Evolutionary conservation across 2,329 filamentous ascomycete species (phyloP), one percentile per base, ranked within the genome.

Genomic region (Claviceps quebecensis): DNA sequence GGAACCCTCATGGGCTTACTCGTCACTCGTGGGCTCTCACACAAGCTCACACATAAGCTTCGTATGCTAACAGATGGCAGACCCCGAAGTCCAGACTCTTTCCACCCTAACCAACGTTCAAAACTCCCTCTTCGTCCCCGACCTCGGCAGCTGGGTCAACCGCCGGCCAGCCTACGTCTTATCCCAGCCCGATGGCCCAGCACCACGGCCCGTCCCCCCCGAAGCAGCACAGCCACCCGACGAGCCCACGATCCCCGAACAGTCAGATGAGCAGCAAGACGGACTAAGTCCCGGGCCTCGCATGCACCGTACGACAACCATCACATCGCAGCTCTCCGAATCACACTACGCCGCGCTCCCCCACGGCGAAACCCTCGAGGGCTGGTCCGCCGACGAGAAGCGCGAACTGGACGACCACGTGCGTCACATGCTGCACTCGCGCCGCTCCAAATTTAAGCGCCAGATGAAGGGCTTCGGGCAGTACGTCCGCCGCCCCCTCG

Each of bases 51-150:
- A 4, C 29, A 11, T 4, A 11, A 34, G 9, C 29, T 34, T 34
- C 1, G 3, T 4, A 34, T 34, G 29, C 29, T 34, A 34, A 34
- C 29, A 34, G 11, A 11, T 3, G 29, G 11, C 56, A 89, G 87
- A 94, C 59, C 87, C 87, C 43, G 86, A 94, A 68, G 82, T 95
- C 3, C 81, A 86, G 38, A 87, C 87, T 0, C 70, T 95, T 3
- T 87, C 86, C 0, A 91, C 87, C 14, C 76, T 94, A 9, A 94
- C 86, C 44, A 95, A 95, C 60, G 83, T 95, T 19, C 87, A 94
- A 61, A 95, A 95, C 63, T 93, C 87, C 0, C 78, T 95, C 9
- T 94, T 94, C 66, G 72, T 94, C 2, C 88, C 88, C 0, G 83
- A 89, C 56, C 72, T 94, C n/a, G 87, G 87, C 41, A 72, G 74